phyloP scores from a whole-genome alignment of 345 rosid genomes.

The Combretum micranthum region DNA sequence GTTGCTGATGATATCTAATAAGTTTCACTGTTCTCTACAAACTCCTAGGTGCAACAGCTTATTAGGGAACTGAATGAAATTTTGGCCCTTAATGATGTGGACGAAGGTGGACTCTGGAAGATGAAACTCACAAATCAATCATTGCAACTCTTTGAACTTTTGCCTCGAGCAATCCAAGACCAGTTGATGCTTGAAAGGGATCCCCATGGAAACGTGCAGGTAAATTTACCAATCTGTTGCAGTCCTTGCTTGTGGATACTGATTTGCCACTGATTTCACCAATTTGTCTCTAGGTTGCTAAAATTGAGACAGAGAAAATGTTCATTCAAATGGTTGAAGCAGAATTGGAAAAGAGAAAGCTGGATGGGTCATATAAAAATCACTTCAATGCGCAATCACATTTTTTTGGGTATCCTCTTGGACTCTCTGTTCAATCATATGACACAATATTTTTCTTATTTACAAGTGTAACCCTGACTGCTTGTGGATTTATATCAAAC shows the following conservation, averaged over 20 bases:
- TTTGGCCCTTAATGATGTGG: slow-evolving; percentile 44
- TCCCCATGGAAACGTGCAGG: slow-evolving; percentile 99
- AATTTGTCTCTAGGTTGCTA: slow-evolving; percentile 58
- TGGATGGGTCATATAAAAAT: slow-evolving; percentile 52
- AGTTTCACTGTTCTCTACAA: background rate
- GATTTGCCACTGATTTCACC: no score
- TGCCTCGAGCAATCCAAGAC: slow-evolving; percentile 57
- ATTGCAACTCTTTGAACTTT: slow-evolving; percentile 15
- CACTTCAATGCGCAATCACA: slow-evolving; percentile 83
- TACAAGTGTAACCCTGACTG: no score
- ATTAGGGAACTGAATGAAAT: slow-evolving; percentile 47
- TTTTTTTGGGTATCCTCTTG: slow-evolving; percentile 68
- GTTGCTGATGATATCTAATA: background rate
- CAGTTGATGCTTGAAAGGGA: slow-evolving; percentile 97
- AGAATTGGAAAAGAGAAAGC: slow-evolving; percentile 80
- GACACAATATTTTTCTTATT: background rate
- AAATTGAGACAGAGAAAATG: slow-evolving; percentile 98
- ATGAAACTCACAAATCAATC: slow-evolving; percentile 48
- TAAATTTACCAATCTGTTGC: slow-evolving; percentile 7
- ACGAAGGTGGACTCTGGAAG: slow-evolving; percentile 80
- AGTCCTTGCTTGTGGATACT: no score
- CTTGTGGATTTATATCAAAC: no score
- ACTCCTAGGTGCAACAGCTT: slow-evolving; percentile 40
- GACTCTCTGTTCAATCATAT: background rate
- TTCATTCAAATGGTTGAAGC: slow-evolving; percentile 96